Percentiles rank a stretch among this genome's conserved stretches.
Conservation (phyloP, 2,329 filamentous ascomycete species). For the Aureobasidium lini region DNA sequence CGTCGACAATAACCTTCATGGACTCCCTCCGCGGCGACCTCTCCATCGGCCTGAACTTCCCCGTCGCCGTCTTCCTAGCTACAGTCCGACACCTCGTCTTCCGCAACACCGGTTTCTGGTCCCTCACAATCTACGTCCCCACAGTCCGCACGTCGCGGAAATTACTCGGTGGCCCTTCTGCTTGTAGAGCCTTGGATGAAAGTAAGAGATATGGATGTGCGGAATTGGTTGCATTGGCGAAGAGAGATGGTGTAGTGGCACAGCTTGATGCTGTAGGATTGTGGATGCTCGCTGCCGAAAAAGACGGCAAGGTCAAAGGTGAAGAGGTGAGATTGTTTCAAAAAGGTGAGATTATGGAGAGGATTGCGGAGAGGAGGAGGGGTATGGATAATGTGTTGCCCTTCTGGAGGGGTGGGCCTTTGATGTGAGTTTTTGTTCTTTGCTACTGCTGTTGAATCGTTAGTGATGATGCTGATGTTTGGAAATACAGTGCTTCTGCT, state of each 20-base stretch:
- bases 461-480: constrained; percentile 1
- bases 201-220: constrained; percentile 23
- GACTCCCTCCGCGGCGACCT: constrained; percentile 31
- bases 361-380: constrained; percentile 24
- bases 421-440: constrained; percentile 19
- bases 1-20: constrained; percentile 27
- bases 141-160: constrained; percentile 23
- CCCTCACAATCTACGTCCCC: constrained; percentile 29
- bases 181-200: constrained; percentile 23
- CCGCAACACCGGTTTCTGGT: constrained; percentile 26
- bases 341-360: constrained; percentile 24
- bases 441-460: background rate
- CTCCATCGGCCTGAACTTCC: constrained; percentile 31
- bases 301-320: constrained; percentile 24
- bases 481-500: constrained; percentile 18
- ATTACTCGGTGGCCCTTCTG: constrained; percentile 22
- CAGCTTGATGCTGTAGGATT: constrained; percentile 26
- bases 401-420: constrained; percentile 29
- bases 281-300: constrained; percentile 28
- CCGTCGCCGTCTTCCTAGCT: constrained; percentile 27
- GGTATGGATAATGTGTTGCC: constrained; percentile 28
- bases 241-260: constrained; percentile 16
- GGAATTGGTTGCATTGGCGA: constrained; percentile 23
- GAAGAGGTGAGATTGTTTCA: constrained; percentile 28
- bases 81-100: constrained; percentile 27